Evolutionary conservation across 768 basidiomycete genomes (phyloP).

Genomic region (Amanita molliuscula): DNA sequence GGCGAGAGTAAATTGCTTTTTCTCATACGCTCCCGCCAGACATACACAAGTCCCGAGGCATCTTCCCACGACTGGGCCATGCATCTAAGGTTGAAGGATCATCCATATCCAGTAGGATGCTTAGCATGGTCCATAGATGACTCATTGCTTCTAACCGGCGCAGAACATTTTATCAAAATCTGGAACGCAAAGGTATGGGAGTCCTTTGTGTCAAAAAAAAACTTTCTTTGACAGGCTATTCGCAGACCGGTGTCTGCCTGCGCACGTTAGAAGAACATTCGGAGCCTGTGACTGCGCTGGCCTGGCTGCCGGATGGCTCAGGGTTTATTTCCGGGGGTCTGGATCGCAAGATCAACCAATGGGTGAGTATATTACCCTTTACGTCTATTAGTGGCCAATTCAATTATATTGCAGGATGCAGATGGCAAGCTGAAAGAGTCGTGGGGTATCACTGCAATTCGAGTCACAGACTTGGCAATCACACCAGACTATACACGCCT

Average conservation of each 20-base stretch:
- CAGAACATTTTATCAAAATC: constrained; percentile 74
- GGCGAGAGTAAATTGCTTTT: constrained; percentile 8
- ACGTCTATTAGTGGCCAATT: constrained; percentile 6
- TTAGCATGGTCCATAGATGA: constrained; percentile 94
- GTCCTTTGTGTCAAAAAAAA: constrained; percentile 1
- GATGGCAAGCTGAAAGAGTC: constrained; percentile 63
- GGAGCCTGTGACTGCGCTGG: constrained; percentile 78
- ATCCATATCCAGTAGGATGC: constrained; percentile 67
- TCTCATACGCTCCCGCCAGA: constrained; percentile 8
- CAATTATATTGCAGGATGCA: constrained; percentile 43
- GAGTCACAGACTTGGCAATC: constrained; percentile 79
- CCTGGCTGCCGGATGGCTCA: constrained; percentile 81
- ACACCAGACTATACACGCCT: constrained; percentile 78
- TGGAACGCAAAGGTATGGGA: constrained; percentile 80
- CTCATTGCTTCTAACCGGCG: constrained; percentile 67
- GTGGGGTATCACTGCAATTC: constrained; percentile 64
- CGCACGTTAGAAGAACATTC: constrained; percentile 59
- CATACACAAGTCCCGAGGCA: constrained; percentile 35
- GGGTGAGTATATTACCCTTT: constrained; percentile 41
- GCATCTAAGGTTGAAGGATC: constrained; percentile 59
- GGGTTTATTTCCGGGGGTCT: constrained; percentile 87
- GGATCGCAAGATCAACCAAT: constrained; percentile 74
- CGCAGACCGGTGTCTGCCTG: constrained; percentile 66
- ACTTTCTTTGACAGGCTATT: constrained; percentile 9
- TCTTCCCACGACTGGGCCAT: constrained; percentile 49